Evolutionary conservation across 2,329 filamentous ascomycete species (phyloP).

Genomic region (Aspergillus fumigatiaffinis): DNA sequence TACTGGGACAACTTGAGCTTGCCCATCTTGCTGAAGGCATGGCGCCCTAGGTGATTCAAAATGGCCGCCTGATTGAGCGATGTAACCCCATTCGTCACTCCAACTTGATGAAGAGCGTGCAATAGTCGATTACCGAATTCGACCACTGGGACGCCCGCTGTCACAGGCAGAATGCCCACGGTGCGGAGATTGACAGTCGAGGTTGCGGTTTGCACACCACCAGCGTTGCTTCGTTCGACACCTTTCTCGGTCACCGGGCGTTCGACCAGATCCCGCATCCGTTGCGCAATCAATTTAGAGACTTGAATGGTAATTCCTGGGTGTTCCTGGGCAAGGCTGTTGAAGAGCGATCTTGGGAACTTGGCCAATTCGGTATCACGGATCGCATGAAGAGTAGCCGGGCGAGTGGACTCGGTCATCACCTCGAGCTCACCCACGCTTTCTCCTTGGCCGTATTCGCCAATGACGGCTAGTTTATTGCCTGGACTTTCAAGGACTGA

Average conservation of each 20-base stretch:
- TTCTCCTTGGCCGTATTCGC: slow-evolving; percentile 94
- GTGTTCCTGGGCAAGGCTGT: slow-evolving; percentile 94
- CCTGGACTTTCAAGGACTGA: slow-evolving; percentile 77
- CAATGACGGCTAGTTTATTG: slow-evolving; percentile 78
- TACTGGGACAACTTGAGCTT: slow-evolving; percentile 95
- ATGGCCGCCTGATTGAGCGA: slow-evolving; percentile 92
- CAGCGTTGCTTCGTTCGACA: slow-evolving; percentile 58
- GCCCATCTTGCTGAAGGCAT: slow-evolving; percentile 96
- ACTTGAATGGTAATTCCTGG: slow-evolving; percentile 99
- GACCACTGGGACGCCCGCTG: slow-evolving; percentile 84
- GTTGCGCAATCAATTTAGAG: slow-evolving; percentile 93
- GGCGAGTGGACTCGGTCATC: slow-evolving; percentile 86
- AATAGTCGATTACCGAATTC: slow-evolving; percentile 90
- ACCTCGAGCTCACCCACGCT: slow-evolving; percentile 97
- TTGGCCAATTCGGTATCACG: slow-evolving; percentile 95
- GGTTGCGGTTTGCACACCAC: slow-evolving; percentile 54
- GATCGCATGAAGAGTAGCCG: slow-evolving; percentile 90
- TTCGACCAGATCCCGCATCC: slow-evolving; percentile 86
- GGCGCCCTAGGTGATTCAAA: slow-evolving; percentile 86
- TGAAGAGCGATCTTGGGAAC: slow-evolving; percentile 92
- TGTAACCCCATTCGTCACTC: slow-evolving; percentile 82
- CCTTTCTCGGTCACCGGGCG: slow-evolving; percentile 66
- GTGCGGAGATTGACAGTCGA: slow-evolving; percentile 91
- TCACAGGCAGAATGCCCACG: slow-evolving; percentile 86
- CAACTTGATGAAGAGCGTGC: slow-evolving; percentile 83